Evolutionary conservation across 176 grass and related monocot genomes (phyloP).

Genomic region (Eleusine coracana): DNA sequence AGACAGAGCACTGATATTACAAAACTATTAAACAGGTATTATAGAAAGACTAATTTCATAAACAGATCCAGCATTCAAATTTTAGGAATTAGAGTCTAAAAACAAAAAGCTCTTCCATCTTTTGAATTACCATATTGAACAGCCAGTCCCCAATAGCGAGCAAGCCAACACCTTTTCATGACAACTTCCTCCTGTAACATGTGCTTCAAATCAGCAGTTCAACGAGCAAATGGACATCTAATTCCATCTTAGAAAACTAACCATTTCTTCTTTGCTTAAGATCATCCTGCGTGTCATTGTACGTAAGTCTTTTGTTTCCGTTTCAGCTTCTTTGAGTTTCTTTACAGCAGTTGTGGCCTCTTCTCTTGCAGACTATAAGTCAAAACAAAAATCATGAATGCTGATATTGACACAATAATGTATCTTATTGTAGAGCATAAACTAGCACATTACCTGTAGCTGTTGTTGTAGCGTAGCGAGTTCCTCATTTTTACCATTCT

Average conservation of each 20-base stretch:
- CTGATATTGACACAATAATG: conserved; percentile 17
- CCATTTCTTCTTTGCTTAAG: conserved; percentile 93
- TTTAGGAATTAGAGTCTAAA: background rate
- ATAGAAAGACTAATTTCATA: conserved; percentile 1
- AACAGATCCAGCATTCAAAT: background rate
- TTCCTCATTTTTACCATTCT: conserved; percentile 77
- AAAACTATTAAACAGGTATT: background rate
- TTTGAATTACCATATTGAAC: conserved; percentile 71
- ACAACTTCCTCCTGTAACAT: conserved; percentile 77
- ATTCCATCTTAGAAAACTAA: conserved; percentile 37
- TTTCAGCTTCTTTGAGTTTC: conserved; percentile 77
- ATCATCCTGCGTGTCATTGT: conserved; percentile 88
- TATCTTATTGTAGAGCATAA: conserved; percentile 15
- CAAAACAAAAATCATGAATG: conserved; percentile 33
- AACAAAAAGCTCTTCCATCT: background rate
- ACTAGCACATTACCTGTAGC: conserved; percentile 62
- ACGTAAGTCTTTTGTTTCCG: conserved; percentile 66
- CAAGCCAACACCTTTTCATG: conserved; percentile 97
- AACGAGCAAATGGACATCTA: conserved; percentile 6
- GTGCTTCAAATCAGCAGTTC: conserved; percentile 32
- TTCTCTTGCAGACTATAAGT: conserved; percentile 67
- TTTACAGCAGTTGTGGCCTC: conserved; percentile 46
- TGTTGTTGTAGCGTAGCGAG: conserved; percentile 68
- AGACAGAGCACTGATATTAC: background rate
- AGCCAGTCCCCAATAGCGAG: conserved; percentile 90